Evolutionary conservation across 768 basidiomycete genomes (phyloP), one percentile per base, ranked within the genome.

Genomic region (Tricholoma bakamatsutake): DNA sequence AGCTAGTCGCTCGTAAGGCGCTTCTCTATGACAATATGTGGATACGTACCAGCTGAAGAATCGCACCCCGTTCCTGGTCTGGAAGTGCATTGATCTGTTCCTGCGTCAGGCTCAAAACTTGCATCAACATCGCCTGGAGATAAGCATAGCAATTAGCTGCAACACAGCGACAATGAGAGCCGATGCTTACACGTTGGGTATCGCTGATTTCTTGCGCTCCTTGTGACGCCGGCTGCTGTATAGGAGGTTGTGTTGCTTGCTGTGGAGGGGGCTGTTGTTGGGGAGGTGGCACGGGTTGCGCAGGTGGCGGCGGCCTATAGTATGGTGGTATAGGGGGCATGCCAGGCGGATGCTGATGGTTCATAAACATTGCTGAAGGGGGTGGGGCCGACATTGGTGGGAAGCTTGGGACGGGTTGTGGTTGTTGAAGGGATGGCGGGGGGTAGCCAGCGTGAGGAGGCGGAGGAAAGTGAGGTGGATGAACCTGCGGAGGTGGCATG

Each of bases 31-130:
- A 54, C 53, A 21, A 37, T 48, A 45, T 31, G 50, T 17, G 34
- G 3, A 34, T 30, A 66, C 69, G n/a, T 24, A 93, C 92, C 68
- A 96, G 67, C 67, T 88, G 84, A 69, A 89, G 78, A 28, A 98
- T 91, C 10, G 91, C 87, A 0, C 81, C 79, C 33, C 88, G 79
- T 62, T 96, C 93, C 1, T 79, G 76, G 4, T 89, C 86, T 28
- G 92, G 89, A 49, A 97, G 72, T 7, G 81, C 81, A 47, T 84
- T 85, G 59, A 98, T 89, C 68, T 96, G 93, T 45, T 90, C 92
- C 46, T 77, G 84, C 1, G 88, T 87, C 66, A 98, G 69, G 57
- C 77, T 81, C 31, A 98, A 73, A 0, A 98, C 93, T 73, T 94
- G 93, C 70, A 92, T 79, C 52, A 97, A 67, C 85, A 96, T 89